Conservation (phyloP, 306 rosid genomes). For the Trifolium repens region DNA sequence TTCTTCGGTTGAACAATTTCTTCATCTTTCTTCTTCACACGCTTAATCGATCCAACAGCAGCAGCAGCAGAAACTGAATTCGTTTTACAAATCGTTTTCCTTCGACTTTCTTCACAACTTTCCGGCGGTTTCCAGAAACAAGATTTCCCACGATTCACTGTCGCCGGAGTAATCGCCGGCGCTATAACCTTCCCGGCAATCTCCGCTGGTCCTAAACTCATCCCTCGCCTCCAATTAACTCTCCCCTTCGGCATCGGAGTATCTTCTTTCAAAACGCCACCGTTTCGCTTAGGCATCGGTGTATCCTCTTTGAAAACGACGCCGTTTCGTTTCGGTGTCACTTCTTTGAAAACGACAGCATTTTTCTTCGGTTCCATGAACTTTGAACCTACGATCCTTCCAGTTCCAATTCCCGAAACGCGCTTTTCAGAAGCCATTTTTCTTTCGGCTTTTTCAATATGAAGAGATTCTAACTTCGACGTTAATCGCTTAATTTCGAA, state of each 20-base stretch:
- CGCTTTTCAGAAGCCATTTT: conserved; percentile 30
- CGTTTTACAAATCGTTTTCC: conserved; percentile 49
- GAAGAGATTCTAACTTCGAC: conserved; percentile 31
- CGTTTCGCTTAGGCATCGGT: conserved; percentile 3
- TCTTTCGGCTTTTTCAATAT: conserved; percentile 30
- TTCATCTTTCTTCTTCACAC: conserved; percentile 59
- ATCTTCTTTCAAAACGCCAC: neutral
- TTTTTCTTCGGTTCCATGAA: conserved; percentile 57
- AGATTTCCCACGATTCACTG: conserved; percentile 78
- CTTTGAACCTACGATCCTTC: conserved; percentile 26
- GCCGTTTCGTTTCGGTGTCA: neutral
- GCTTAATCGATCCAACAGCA: conserved; percentile 47
- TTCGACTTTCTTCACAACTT: conserved; percentile 49
- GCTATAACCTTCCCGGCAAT: conserved; percentile 32
- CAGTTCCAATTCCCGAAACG: conserved; percentile 1
- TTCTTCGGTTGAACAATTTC: conserved; percentile 65
- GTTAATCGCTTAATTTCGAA: conserved; percentile 39
- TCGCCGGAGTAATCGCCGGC: conserved; percentile 48
- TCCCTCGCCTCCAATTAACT: conserved; percentile 50
- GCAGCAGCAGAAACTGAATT: neutral
- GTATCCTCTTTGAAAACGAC: conserved; percentile 27
- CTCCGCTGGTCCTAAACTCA: conserved; percentile 84
- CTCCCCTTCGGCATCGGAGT: conserved; percentile 13
- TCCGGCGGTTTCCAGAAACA: conserved; percentile 77
- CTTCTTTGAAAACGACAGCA: conserved; percentile 23